Evolutionary conservation across 192 early-diverging fungal species (phyloP).

Genomic region (Linnemannia hyalina): DNA sequence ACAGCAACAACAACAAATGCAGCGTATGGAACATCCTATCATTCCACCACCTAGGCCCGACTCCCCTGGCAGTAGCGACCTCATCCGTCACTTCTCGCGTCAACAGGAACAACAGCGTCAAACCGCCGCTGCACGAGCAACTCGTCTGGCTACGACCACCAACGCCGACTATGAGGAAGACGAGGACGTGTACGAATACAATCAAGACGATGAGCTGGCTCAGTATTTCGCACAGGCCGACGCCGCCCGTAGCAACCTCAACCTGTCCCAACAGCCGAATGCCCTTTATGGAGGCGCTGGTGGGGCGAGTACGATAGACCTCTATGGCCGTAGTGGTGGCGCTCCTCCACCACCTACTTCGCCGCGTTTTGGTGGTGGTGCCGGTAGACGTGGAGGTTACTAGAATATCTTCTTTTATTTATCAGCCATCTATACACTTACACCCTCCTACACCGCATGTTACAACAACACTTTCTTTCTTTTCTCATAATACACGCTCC

Average conservation of each 20-base stretch:
- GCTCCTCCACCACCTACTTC: background rate
- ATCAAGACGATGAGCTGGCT: slow-evolving; percentile 55
- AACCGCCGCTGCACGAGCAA: background rate
- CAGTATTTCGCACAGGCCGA: slow-evolving; percentile 54
- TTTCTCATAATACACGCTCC: background rate
- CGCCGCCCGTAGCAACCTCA: background rate
- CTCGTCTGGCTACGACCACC: background rate
- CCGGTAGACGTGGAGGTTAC: background rate
- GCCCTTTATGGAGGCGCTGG: slow-evolving; percentile 5
- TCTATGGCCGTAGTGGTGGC: slow-evolving; percentile 12
- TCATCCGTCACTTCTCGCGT: slow-evolving; percentile 51
- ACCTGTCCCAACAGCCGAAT: background rate
- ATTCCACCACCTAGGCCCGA: slow-evolving; percentile 25
- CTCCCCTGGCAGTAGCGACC: slow-evolving; percentile 43
- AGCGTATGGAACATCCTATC: background rate
- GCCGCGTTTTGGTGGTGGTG: background rate
- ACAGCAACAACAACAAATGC: slow-evolving; percentile 11
- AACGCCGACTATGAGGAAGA: slow-evolving; percentile 1
- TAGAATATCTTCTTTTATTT: background rate
- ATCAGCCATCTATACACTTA: background rate
- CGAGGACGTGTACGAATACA: slow-evolving; percentile 46
- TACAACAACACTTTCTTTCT: background rate
- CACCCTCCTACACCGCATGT: background rate
- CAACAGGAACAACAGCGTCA: slow-evolving; percentile 41
- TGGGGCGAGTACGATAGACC: slow-evolving; percentile 6